Evolutionary conservation across 2,329 filamentous ascomycete genomes (phyloP).

Genomic region (Penicillium crustosum): DNA sequence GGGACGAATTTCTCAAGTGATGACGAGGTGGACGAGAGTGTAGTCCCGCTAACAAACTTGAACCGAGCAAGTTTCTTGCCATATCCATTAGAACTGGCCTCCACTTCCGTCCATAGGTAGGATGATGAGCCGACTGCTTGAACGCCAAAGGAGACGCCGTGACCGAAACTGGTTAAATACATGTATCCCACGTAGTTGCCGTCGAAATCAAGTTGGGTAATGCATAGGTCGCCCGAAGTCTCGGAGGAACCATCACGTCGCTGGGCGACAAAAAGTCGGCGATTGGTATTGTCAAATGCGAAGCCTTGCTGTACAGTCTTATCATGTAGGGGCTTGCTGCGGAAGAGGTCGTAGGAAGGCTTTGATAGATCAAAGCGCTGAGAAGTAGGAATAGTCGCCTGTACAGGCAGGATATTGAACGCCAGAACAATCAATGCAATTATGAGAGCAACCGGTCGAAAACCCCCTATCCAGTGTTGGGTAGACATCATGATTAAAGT

Average conservation of each 20-base stretch:
- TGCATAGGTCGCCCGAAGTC: constrained; percentile 20
- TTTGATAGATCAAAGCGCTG: constrained; percentile 18
- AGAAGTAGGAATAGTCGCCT: constrained; percentile 3
- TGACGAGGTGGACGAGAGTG: constrained; percentile 4
- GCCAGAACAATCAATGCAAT: neutral
- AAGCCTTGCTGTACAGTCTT: constrained; percentile 24
- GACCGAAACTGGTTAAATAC: constrained; percentile 22
- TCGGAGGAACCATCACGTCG: constrained; percentile 16
- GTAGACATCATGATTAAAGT: neutral
- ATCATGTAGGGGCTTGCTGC: constrained; percentile 18
- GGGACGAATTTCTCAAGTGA: constrained; percentile 12
- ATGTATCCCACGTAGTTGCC: constrained; percentile 25
- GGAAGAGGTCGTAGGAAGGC: constrained; percentile 19
- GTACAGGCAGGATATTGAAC: neutral
- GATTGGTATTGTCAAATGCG: constrained; percentile 27
- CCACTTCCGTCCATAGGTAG: constrained; percentile 25
- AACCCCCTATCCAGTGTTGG: neutral
- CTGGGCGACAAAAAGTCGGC: constrained; percentile 23
- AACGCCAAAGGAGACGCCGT: constrained; percentile 22
- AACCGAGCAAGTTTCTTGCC: constrained; percentile 23
- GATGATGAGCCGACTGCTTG: constrained; percentile 17
- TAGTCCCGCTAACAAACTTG: constrained; percentile 22
- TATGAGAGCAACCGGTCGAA: neutral
- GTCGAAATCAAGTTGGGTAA: constrained; percentile 24
- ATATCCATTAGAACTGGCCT: constrained; percentile 23